A percentile compares a stretch with the other conserved stretches of the same genome.
Evolutionary conservation across 2,329 filamentous ascomycete genomes (phyloP).

Genomic region (Scedosporium apiospermum): DNA sequence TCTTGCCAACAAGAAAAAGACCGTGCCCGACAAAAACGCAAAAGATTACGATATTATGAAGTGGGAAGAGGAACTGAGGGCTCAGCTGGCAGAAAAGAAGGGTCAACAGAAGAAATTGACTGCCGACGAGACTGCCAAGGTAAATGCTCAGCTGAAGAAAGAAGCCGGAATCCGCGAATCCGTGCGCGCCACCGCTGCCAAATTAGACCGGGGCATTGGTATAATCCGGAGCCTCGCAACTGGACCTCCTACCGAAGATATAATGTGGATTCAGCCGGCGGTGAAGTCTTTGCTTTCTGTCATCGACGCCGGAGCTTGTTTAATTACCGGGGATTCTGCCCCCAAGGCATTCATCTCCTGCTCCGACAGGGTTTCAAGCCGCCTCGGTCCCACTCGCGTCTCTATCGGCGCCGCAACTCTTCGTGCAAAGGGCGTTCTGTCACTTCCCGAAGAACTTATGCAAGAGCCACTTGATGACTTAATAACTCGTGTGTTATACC

Average conservation of each 20-base stretch:
- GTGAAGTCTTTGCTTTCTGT: slow-evolving; percentile 63
- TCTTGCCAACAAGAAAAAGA: slow-evolving; percentile 68
- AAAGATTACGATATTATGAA: slow-evolving; percentile 95
- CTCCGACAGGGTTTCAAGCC: slow-evolving; percentile 61
- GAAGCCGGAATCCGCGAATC: slow-evolving; percentile 68
- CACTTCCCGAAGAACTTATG: slow-evolving; percentile 61
- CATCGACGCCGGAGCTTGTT: slow-evolving; percentile 70
- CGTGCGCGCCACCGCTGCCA: slow-evolving; percentile 60
- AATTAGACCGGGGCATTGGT: slow-evolving; percentile 72
- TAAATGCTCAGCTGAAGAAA: slow-evolving; percentile 83
- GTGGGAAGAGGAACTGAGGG: slow-evolving; percentile 89
- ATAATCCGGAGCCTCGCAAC: slow-evolving; percentile 74
- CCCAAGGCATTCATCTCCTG: slow-evolving; percentile 72
- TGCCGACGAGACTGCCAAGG: slow-evolving; percentile 78
- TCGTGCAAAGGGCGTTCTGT: slow-evolving; percentile 63
- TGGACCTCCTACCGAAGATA: slow-evolving; percentile 81
- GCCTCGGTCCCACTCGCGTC: slow-evolving; percentile 65
- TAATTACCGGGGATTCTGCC: slow-evolving; percentile 72
- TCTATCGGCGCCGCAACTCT: slow-evolving; percentile 86
- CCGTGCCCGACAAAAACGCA: slow-evolving; percentile 72
- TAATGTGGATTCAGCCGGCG: slow-evolving; percentile 78
- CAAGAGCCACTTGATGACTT: slow-evolving; percentile 77
- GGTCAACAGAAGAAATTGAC: slow-evolving; percentile 86
- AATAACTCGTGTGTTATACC: slow-evolving; percentile 81
- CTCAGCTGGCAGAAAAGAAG: slow-evolving; percentile 86